Evolutionary conservation across 2,329 filamentous ascomycete genomes (phyloP).

Genomic region (Trichoderma polysporum): DNA sequence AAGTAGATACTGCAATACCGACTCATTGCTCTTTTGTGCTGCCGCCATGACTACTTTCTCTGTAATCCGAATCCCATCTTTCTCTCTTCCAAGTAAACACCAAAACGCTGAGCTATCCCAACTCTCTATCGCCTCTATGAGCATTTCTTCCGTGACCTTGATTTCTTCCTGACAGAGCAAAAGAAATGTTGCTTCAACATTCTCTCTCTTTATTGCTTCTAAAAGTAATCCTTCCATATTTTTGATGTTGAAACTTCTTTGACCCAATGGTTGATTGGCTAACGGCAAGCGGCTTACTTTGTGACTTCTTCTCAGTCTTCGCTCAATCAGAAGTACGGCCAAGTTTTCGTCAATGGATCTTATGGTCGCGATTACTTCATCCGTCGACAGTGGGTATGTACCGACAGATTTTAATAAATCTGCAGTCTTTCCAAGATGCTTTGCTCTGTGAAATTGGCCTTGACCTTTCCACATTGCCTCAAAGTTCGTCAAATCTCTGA

Average conservation of each 20-base stretch:
- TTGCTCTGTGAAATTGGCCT: not conserved
- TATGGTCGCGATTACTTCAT: not conserved
- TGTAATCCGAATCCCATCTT: not conserved
- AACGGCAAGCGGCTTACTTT: not conserved
- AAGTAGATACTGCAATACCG: not conserved
- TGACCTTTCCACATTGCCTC: not conserved
- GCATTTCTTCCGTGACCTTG: not conserved
- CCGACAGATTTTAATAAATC: not conserved
- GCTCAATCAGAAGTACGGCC: not conserved
- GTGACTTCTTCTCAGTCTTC: not conserved
- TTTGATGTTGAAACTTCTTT: not conserved
- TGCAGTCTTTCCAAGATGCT: not conserved
- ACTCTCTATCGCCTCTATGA: not conserved
- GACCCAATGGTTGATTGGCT: not conserved
- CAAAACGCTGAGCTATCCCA: not conserved
- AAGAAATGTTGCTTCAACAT: not conserved
- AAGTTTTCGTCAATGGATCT: not conserved
- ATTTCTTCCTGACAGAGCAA: not conserved
- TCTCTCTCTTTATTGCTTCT: not conserved
- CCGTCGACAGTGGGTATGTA: not conserved
- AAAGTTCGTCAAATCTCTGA: not conserved
- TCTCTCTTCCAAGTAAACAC: conserved; percentile 7
- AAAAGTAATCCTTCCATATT: not conserved
- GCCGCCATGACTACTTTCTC: not conserved
- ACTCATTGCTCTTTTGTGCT: not conserved